Base-by-base conservation (phyloP, 371 early-diverging fungal genomes). In the Mortierella sp. region DNA sequence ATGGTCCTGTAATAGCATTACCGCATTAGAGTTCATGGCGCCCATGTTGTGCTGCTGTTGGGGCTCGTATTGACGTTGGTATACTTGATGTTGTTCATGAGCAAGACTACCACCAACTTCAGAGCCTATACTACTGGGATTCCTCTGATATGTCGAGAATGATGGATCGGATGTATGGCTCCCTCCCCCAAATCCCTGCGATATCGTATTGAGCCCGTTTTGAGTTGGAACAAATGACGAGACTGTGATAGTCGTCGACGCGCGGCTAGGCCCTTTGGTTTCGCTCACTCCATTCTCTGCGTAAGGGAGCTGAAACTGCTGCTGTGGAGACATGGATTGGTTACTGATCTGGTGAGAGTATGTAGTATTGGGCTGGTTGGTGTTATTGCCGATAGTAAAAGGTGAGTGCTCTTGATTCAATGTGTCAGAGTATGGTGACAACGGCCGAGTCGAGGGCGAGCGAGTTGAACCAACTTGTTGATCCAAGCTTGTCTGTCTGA, bases 1-100 rank as follows among this genome's bases (percentile, higher is more conserved):
- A 3, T 43, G 69, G 4, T 43, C 43, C 3, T 65, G 72, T 52
- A 58, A 45, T 24, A 47, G 57, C 32, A 48, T 32, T 60, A 38
- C 45, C 43, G 58, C 41, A 58, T n/a, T 65, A 19, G 65, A 22
- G 16, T 41, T 22, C 28, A 62, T 47, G 22, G 33, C 52, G 45
- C 32, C 67, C 62, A 22, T 67, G 69, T 21, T 53, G 64, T 11
- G 60, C n/a, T 58, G 53, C 41, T 62, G 55, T 28, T 48, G 67
- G 19, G 19, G 3, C 33, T 40, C 48, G 38, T 32, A 32, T 6
- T 19, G 21, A 2, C n/a, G 48, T 1, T 48, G 48, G 4, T 19
- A 22, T 55, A 52, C 52, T 45, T 24, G 32, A 40, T 65, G 71
- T 24, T 48, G 66, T 45, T 11, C 33, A 28, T 22, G 45, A 38